Conservation (phyloP, 2,329 filamentous ascomycete species). For the Sarocladiaceae sp. region DNA sequence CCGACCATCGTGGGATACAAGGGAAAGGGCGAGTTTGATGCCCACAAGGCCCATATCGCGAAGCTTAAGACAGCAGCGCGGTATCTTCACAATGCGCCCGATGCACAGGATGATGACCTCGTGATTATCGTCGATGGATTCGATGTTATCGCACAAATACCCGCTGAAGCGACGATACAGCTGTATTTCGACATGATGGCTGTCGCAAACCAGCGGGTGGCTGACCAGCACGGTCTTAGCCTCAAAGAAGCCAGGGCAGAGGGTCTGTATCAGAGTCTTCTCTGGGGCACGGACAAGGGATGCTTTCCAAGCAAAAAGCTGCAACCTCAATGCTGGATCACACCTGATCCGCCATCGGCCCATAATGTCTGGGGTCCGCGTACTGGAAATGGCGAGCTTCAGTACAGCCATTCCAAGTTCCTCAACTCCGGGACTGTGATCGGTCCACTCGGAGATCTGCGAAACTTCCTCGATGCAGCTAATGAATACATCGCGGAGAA, state of each 20-base stretch:
- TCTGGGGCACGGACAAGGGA: constrained; percentile 19
- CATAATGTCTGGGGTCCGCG: constrained; percentile 16
- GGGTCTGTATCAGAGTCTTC: constrained; percentile 16
- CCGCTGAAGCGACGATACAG: constrained; percentile 18
- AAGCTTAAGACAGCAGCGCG: constrained; percentile 16
- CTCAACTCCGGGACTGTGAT: constrained; percentile 21
- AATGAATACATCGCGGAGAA: constrained; percentile 12
- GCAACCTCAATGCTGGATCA: constrained; percentile 17
- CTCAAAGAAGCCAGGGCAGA: constrained; percentile 15
- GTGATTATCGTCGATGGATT: constrained; percentile 19
- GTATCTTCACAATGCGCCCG: constrained; percentile 13
- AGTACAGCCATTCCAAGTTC: constrained; percentile 14
- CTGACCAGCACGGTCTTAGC: constrained; percentile 16
- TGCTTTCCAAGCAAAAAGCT: constrained; percentile 14
- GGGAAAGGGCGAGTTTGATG: constrained; percentile 15
- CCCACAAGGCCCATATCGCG: constrained; percentile 15
- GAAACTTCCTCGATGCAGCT: constrained; percentile 15
- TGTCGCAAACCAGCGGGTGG: constrained; percentile 15
- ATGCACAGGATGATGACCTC: constrained; percentile 14
- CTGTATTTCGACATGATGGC: constrained; percentile 17
- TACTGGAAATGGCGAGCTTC: constrained; percentile 13
- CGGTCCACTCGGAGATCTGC: constrained; percentile 17
- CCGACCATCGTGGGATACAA: constrained; percentile 18
- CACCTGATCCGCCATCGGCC: constrained; percentile 15
- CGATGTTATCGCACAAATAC: constrained; percentile 20